These are phyloP conservation scores for Nicotiana paniculata DNA, from an alignment of 257 asterid genomes.

Conservation along the genomic window DNA sequence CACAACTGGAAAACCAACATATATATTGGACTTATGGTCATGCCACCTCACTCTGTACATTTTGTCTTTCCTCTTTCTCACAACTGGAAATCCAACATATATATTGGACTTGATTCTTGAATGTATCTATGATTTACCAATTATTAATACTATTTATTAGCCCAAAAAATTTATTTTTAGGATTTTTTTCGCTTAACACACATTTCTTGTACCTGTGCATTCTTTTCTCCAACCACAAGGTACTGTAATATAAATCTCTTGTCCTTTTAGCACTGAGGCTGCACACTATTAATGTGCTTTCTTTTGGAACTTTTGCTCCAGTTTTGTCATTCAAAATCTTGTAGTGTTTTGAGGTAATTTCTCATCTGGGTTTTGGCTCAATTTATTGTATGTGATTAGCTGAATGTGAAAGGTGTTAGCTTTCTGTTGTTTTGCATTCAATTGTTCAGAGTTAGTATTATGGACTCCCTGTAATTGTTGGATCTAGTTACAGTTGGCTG, in stretches of 20 bases:
- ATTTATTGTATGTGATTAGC: not conserved
- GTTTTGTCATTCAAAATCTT: not conserved
- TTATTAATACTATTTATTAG: no score
- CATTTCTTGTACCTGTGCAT: slow-evolving; percentile 2
- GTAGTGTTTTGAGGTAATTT: slow-evolving; percentile 32
- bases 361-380: slow-evolving; percentile 15
- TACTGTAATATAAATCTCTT: not conserved
- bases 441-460: not conserved
- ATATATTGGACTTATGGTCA: not conserved
- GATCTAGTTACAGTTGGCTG: not conserved
- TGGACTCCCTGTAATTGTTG: not conserved
- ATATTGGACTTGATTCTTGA: not conserved
- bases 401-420: not conserved
- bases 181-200: not conserved
- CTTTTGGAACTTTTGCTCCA: not conserved
- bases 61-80: not conserved
- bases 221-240: slow-evolving; percentile 2
- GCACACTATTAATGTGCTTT: not conserved
- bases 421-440: not conserved
- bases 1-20: not conserved
- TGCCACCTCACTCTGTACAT: not conserved
- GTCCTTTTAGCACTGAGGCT: not conserved
- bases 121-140: not conserved
- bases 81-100: not conserved
- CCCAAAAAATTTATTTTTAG: not conserved